Conservation (phyloP, 1,284 basidiomycete species). For the Trametes hirsuta region DNA sequence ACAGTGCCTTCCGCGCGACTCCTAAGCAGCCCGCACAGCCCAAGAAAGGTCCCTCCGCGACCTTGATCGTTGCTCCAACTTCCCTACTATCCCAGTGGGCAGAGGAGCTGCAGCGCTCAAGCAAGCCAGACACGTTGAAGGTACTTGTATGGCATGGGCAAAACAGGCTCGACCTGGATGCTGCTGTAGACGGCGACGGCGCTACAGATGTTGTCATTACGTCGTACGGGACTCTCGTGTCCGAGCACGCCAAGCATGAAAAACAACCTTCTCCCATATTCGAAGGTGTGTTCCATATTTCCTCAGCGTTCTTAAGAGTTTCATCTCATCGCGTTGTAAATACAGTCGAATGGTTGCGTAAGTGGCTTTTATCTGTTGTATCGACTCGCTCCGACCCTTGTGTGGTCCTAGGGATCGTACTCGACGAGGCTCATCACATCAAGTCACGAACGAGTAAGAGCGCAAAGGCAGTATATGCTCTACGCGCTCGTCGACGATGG, state of each 20-base stretch:
- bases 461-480: conserved; percentile 88
- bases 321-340: background rate
- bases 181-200: conserved; percentile 28
- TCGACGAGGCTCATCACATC: conserved; percentile 95
- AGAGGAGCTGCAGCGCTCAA: conserved; percentile 80
- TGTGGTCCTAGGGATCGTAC: conserved; percentile 48
- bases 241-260: conserved; percentile 77
- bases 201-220: conserved; percentile 83
- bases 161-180: conserved; percentile 75
- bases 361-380: background rate
- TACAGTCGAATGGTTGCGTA: conserved; percentile 76
- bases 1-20: conserved; percentile 58
- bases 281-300: conserved; percentile 57
- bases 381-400: background rate
- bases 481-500: conserved; percentile 85
- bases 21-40: conserved; percentile 21
- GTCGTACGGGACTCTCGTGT: conserved; percentile 87
- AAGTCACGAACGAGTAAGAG: conserved; percentile 91
- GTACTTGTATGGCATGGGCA: conserved; percentile 87
- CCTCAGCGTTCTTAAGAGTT: too few relatives aligned
- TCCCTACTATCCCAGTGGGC: conserved; percentile 92
- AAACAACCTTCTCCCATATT: conserved; percentile 49
- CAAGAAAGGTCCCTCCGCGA: conserved; percentile 53
- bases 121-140: conserved; percentile 70
- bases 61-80: conserved; percentile 92